These are phyloP conservation scores for Tothia fuscella DNA, from an alignment of 2,329 filamentous ascomycete genomes.

Conservation along the genomic window DNA sequence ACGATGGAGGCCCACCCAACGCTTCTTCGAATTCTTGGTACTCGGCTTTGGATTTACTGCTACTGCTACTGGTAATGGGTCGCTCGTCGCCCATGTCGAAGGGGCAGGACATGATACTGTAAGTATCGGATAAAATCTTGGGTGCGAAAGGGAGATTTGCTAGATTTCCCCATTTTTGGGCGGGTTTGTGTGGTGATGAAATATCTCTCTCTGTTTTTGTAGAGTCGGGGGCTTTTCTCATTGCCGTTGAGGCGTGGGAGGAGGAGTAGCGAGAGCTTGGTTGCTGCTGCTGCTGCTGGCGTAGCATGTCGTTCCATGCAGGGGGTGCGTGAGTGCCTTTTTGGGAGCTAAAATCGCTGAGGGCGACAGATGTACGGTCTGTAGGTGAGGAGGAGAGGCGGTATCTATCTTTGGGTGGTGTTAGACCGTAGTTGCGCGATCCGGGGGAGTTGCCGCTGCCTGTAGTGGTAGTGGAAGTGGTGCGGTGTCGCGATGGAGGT, in stretches of 20 bases:
- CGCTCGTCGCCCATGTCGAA: constrained; percentile 75
- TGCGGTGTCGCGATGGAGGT: background rate
- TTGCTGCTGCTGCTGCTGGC: constrained; percentile 4
- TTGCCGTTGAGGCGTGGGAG: background rate
- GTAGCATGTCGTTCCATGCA: background rate
- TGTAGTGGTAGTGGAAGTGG: background rate
- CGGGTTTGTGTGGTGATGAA: constrained; percentile 32
- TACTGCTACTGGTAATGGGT: background rate
- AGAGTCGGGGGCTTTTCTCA: too few relatives aligned
- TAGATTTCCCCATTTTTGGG: constrained; percentile 75
- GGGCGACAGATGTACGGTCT: constrained; percentile 2
- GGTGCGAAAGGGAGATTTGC: constrained; percentile 77
- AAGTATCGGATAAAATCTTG: constrained; percentile 76
- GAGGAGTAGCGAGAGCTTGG: background rate
- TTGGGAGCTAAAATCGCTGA: constrained; percentile 1
- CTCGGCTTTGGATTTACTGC: background rate
- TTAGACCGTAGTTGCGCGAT: background rate
- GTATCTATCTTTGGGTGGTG: background rate
- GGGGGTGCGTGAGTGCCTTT: background rate
- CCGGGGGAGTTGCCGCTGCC: constrained; percentile 4
- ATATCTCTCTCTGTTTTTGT: too few relatives aligned
- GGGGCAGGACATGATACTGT: constrained; percentile 68
- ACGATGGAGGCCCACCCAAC: too few relatives aligned
- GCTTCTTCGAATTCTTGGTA: too few relatives aligned
- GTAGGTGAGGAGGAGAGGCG: constrained; percentile 5